Percentiles rank a stretch among this genome's conserved stretches.
phyloP scores from a whole-genome alignment of 2,329 filamentous ascomycete genomes.

The Diaporthe australafricana region DNA sequence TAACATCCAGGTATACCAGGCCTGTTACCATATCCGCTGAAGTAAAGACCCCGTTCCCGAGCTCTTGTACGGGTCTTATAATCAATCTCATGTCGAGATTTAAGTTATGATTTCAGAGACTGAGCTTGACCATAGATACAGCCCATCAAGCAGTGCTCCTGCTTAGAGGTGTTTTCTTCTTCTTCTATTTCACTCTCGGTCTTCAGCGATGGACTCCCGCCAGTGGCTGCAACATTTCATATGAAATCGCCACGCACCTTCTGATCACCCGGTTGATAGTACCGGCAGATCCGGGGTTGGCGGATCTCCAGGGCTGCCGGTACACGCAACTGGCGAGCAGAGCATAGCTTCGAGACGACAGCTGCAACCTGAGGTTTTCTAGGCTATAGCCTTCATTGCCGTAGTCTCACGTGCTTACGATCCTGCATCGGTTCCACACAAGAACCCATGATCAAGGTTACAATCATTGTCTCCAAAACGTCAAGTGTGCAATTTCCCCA shows the following conservation, averaged over 20 bases:
- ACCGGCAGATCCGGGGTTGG: background rate
- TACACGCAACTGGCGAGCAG: background rate
- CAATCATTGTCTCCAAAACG: too few species aligned
- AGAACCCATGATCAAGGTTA: too few species aligned
- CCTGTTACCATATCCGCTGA: constrained; percentile 7
- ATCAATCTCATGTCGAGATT: background rate
- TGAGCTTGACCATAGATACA: background rate
- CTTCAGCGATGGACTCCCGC: background rate
- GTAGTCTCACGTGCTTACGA: background rate
- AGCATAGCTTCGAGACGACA: background rate
- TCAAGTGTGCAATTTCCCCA: background rate
- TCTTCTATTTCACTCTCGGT: background rate
- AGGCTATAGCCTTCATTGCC: background rate
- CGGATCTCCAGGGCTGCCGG: background rate
- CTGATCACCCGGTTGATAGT: background rate
- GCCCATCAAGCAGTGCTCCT: background rate
- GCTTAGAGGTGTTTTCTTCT: background rate
- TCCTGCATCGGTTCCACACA: background rate
- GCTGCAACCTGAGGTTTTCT: accelerated
- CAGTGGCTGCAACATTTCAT: too few species aligned
- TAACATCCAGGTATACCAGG: background rate
- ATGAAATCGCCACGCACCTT: background rate
- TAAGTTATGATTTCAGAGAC: background rate
- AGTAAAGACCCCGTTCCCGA: background rate
- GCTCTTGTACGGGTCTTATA: background rate